A percentile compares a stretch with the other conserved stretches of the same genome.
Conservation (phyloP, 768 basidiomycete genomes). For the Pisolithus microcarpus region DNA sequence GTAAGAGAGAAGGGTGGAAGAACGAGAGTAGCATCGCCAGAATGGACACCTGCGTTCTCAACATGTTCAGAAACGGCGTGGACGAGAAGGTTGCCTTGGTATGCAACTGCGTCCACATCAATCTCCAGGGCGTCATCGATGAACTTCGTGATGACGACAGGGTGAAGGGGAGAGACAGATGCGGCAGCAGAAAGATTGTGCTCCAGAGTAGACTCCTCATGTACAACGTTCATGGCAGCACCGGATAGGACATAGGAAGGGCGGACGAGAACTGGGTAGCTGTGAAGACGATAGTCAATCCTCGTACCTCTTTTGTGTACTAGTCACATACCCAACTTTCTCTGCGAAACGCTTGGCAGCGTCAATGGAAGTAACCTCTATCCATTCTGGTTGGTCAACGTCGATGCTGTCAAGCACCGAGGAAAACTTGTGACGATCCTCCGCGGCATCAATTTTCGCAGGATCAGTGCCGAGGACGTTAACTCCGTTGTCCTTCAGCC, state of each 20-base stretch:
- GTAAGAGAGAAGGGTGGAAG: slow-evolving; percentile 86
- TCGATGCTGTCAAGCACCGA: slow-evolving; percentile 90
- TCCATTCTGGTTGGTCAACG: slow-evolving; percentile 96
- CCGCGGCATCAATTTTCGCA: slow-evolving; percentile 89
- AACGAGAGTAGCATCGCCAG: slow-evolving; percentile 96
- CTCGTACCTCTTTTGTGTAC: not conserved
- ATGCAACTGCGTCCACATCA: slow-evolving; percentile 94
- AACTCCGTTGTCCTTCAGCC: slow-evolving; percentile 84
- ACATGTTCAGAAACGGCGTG: slow-evolving; percentile 98
- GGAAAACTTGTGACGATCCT: slow-evolving; percentile 99
- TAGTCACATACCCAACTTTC: slow-evolving; percentile 51
- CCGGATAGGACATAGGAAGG: slow-evolving; percentile 98
- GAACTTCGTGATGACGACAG: slow-evolving; percentile 98
- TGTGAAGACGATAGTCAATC: slow-evolving; percentile 21
- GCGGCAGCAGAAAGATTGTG: slow-evolving; percentile 97
- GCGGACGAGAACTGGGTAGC: slow-evolving; percentile 95
- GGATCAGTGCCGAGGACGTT: slow-evolving; percentile 97
- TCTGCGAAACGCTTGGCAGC: slow-evolving; percentile 88
- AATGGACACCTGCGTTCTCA: slow-evolving; percentile 98
- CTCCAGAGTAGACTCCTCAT: slow-evolving; percentile 82
- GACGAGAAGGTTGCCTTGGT: slow-evolving; percentile 85
- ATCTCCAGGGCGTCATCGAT: slow-evolving; percentile 98
- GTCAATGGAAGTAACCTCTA: slow-evolving; percentile 80
- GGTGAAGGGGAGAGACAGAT: slow-evolving; percentile 91
- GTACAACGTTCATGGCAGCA: slow-evolving; percentile 98